Base-by-base conservation (phyloP, 495 filamentous ascomycete species). In the Durotheca rogersii region DNA sequence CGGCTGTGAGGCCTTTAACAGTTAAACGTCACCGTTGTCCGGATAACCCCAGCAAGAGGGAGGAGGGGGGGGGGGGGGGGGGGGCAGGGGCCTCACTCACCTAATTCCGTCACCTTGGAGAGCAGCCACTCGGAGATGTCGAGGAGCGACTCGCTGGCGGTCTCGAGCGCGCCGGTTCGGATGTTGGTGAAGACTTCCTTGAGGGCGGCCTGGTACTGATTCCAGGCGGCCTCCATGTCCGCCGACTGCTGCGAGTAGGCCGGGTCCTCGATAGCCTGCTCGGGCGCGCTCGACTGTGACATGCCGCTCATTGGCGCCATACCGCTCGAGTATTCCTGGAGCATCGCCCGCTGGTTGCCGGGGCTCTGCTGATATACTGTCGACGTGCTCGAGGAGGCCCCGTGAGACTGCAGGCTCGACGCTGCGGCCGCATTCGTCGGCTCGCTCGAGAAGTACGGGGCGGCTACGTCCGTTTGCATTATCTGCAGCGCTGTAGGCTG, bases 121-220 rank as follows among this genome's bases (percentile, higher is more conserved):
- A 96, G 69, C 34, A 98, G 72, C 88, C 90, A 96, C 47, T 87
- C 81, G 16, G 90, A 94, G 55, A 96, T 80, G 47, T 83, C 76
- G 37, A 94, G 67, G 19, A 98, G 74, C 11, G 83, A 85, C 52
- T 75, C 74, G 53, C 84, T 85, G 23, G 90, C 88, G 44, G 88
- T 79, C 29, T 79, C 74, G 60, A 98, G 77, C 50, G 78, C 69
- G n/a, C 88, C 87, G 52, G 80, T 80, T 45, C 81, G 83, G 42
- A 85, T 85, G 52, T 87, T 79, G 55, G 86, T 82, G 60, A 94
- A 93, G 14, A 87, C 86, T 34, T 76, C 79, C 63, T 82, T 82
- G 38, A 97, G 67, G 4, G 81, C 81, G 35, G 72, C 76, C 57
- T 91, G 87, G 62, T 94, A 96, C 41, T 80, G 74, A 18, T 74